phyloP scores from a whole-genome alignment of 352 stramenopile genomes.

The Phytophthora uliginosa region DNA sequence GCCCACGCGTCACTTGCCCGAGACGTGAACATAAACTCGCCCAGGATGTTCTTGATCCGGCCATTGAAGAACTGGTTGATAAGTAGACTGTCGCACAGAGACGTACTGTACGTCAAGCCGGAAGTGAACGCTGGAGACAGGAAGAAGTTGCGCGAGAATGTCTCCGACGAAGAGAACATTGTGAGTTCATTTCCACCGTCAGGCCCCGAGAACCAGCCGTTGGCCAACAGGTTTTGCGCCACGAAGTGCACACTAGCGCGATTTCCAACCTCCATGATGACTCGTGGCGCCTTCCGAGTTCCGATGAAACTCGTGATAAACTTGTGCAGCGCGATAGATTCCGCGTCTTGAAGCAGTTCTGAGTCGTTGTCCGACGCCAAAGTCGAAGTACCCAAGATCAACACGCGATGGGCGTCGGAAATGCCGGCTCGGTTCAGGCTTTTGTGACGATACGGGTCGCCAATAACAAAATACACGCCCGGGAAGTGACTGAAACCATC shows the following conservation, averaged over 20 bases:
- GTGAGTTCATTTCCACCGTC: conserved; percentile 40
- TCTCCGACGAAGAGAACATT: conserved; percentile 57
- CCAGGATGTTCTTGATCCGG: conserved; percentile 89
- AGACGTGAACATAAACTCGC: conserved; percentile 88
- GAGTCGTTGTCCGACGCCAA: conserved; percentile 66
- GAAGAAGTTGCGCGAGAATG: conserved; percentile 85
- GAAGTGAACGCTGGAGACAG: conserved; percentile 85
- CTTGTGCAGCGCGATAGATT: conserved; percentile 87
- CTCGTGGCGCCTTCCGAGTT: conserved; percentile 57
- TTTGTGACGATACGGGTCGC: conserved; percentile 65
- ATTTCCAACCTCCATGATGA: conserved; percentile 88
- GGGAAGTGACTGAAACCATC: conserved; percentile 76
- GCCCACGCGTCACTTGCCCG: conserved; percentile 60
- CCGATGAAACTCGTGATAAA: conserved; percentile 79
- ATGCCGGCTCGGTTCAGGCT: conserved; percentile 75
- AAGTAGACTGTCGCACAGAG: conserved; percentile 86
- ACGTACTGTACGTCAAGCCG: conserved; percentile 88
- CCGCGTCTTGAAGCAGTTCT: conserved; percentile 81
- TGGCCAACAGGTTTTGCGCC: conserved; percentile 74
- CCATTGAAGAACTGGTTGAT: conserved; percentile 93
- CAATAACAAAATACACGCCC: conserved; percentile 80
- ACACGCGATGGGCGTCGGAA: conserved; percentile 69
- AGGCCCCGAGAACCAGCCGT: conserved; percentile 69
- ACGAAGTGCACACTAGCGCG: conserved; percentile 88
- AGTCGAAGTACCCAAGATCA: conserved; percentile 79